A percentile compares a stretch with the other conserved stretches of the same genome.
These are phyloP conservation scores for Penicillium paradoxum DNA, from an alignment of 495 filamentous ascomycete species.

Conservation along the genomic window DNA sequence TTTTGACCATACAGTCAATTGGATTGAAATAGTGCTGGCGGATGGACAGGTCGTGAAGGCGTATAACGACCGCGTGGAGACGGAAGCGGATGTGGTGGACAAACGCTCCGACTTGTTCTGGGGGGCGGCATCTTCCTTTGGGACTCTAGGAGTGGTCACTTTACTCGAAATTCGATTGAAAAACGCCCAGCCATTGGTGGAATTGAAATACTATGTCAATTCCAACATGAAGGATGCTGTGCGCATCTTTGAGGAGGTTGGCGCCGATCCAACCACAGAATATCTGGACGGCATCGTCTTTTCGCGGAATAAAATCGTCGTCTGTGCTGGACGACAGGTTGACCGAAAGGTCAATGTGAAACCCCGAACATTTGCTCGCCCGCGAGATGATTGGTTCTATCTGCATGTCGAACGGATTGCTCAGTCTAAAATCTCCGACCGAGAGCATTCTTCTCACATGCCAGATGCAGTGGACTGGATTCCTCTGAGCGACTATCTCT, in stretches of 20 bases:
- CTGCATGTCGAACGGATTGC: conserved; percentile 39
- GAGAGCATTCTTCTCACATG: neutral
- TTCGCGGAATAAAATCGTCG: conserved; percentile 36
- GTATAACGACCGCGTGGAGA: conserved; percentile 8
- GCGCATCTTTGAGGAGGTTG: conserved; percentile 26
- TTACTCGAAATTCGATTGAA: conserved; percentile 48
- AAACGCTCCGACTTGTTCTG: conserved; percentile 46
- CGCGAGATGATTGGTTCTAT: conserved; percentile 57
- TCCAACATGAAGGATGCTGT: conserved; percentile 36
- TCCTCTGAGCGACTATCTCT: conserved; percentile 55
- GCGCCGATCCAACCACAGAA: conserved; percentile 38
- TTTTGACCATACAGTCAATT: conserved; percentile 49
- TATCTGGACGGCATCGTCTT: conserved; percentile 54
- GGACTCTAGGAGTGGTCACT: conserved; percentile 51
- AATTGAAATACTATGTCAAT: conserved; percentile 44
- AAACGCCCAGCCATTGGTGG: conserved; percentile 44
- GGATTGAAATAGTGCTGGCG: conserved; percentile 50
- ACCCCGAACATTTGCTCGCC: conserved; percentile 40
- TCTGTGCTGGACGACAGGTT: conserved; percentile 46
- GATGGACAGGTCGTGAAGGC: conserved; percentile 46
- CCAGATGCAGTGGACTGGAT: conserved; percentile 36
- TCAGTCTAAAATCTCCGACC: neutral
- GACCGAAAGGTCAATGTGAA: conserved; percentile 14
- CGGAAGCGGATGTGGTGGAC: conserved; percentile 12
- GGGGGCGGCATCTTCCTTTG: conserved; percentile 49